These are phyloP conservation scores for Oryza glumipatula DNA, from an alignment of 176 grass and related monocot species.

Conservation along the genomic window DNA sequence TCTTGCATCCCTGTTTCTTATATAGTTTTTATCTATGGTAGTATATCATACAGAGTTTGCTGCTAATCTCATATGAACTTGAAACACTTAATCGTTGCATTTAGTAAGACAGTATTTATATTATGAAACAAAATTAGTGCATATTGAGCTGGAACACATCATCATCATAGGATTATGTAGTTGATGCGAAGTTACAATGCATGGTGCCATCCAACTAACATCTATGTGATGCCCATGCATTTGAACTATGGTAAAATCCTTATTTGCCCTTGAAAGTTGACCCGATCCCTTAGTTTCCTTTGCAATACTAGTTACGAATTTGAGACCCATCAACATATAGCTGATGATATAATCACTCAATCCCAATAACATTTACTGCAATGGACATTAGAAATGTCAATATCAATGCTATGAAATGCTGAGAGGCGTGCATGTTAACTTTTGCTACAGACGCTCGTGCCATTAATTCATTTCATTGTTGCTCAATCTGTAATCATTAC, in stretches of 20 bases:
- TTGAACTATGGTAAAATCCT: background rate
- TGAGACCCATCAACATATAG: background rate
- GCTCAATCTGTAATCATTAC: background rate
- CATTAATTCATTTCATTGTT: slow-evolving; percentile 6
- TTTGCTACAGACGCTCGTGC: background rate
- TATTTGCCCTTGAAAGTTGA: too few relatives aligned
- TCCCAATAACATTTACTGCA: background rate
- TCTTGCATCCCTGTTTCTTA: background rate
- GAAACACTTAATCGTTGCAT: background rate
- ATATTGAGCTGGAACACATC: background rate
- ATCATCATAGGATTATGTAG: background rate
- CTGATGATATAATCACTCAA: background rate
- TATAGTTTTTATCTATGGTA: background rate
- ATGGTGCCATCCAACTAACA: background rate
- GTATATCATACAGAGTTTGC: background rate
- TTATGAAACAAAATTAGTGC: background rate
- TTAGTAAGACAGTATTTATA: background rate
- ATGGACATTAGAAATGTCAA: slow-evolving; percentile 2
- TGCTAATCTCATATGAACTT: background rate
- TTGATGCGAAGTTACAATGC: slow-evolving; percentile 2
- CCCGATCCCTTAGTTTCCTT: too few relatives aligned
- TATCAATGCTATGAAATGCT: background rate
- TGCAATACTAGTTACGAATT: background rate
- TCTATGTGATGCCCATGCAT: background rate
- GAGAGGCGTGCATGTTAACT: slow-evolving; percentile 1